phyloP scores from a whole-genome alignment of 2,329 filamentous ascomycete genomes.

The Epichloe brachyelytri region DNA sequence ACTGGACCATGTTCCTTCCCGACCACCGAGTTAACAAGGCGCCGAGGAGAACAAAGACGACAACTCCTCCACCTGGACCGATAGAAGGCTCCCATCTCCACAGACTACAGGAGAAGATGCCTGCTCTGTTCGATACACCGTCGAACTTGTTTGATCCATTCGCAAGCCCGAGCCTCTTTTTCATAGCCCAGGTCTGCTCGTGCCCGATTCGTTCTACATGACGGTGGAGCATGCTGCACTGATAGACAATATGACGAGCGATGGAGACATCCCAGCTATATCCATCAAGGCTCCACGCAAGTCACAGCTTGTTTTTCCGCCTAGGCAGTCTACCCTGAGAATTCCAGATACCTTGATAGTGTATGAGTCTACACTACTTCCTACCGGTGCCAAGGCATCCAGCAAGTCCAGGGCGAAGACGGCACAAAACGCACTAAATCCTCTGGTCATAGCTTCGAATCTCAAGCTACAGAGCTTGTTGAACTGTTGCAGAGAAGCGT shows the following conservation, averaged over 20 bases:
- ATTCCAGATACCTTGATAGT: slow-evolving; percentile 38
- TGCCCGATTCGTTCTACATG: slow-evolving; percentile 31
- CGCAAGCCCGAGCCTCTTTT: slow-evolving; percentile 47
- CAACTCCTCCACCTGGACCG: slow-evolving; percentile 10
- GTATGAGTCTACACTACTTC: slow-evolving; percentile 24
- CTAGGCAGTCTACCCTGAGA: slow-evolving; percentile 30
- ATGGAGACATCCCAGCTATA: slow-evolving; percentile 3
- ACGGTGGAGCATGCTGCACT: slow-evolving; percentile 17
- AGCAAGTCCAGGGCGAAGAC: slow-evolving; percentile 6
- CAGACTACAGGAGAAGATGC: slow-evolving; percentile 22
- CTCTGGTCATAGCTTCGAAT: slow-evolving; percentile 28
- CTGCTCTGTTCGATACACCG: slow-evolving; percentile 34
- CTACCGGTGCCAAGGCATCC: slow-evolving; percentile 4
- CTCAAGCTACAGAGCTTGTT: slow-evolving; percentile 35
- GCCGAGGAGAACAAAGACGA: slow-evolving; percentile 8
- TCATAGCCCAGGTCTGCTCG: slow-evolving; percentile 33
- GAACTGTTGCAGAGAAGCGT: slow-evolving; percentile 36
- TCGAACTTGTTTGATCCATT: slow-evolving; percentile 45
- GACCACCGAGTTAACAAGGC: slow-evolving; percentile 33
- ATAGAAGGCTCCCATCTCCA: slow-evolving; percentile 24
- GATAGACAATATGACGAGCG: slow-evolving; percentile 14
- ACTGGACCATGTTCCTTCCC: slow-evolving; percentile 49
- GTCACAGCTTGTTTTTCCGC: slow-evolving; percentile 34
- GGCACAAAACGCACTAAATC: slow-evolving; percentile 9
- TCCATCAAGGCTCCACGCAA: slow-evolving; percentile 22